Percentiles rank a stretch among this genome's conserved stretches.
phyloP scores from a whole-genome alignment of 768 basidiomycete genomes.

The Hericium rajendrae region DNA sequence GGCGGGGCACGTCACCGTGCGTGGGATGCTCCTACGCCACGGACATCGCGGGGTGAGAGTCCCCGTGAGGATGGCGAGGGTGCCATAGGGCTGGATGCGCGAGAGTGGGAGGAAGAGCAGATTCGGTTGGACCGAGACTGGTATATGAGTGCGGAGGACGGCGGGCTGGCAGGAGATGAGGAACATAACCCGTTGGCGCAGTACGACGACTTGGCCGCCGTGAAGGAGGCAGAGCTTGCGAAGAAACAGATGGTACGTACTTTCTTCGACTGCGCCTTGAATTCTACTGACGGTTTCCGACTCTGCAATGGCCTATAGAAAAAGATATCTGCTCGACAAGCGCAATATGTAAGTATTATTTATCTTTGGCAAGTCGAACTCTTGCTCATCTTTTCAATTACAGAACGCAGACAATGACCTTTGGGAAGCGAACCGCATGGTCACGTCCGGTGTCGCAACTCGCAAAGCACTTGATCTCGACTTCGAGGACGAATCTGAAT shows the following conservation, averaged over 20 bases:
- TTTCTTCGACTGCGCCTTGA: not conserved
- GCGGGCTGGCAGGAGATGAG: constrained; percentile 76
- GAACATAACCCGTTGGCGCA: constrained; percentile 89
- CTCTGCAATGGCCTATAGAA: constrained; percentile 33
- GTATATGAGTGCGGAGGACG: constrained; percentile 91
- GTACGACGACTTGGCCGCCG: constrained; percentile 73
- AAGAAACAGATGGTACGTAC: constrained; percentile 60
- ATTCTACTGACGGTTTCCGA: constrained; percentile 11
- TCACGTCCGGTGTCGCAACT: constrained; percentile 89
- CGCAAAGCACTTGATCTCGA: constrained; percentile 83
- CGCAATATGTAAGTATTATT: constrained; percentile 73
- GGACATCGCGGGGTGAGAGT: constrained; percentile 54
- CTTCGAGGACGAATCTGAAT: constrained; percentile 93
- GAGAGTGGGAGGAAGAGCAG: constrained; percentile 98
- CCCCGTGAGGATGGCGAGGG: constrained; percentile 50
- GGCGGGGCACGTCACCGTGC: constrained; percentile 39
- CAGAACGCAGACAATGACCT: constrained; percentile 97
- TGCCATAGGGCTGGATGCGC: constrained; percentile 55
- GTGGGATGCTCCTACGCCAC: constrained; percentile 85
- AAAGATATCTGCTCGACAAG: constrained; percentile 88
- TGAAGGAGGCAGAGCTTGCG: constrained; percentile 67
- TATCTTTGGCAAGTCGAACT: not conserved
- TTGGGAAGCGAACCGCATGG: constrained; percentile 98
- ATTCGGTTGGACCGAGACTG: constrained; percentile 87
- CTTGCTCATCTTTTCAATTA: constrained; percentile 3